These are phyloP conservation scores for Cordyceps sp. DNA, from an alignment of 2,329 filamentous ascomycete genomes.

Conservation along the genomic window DNA sequence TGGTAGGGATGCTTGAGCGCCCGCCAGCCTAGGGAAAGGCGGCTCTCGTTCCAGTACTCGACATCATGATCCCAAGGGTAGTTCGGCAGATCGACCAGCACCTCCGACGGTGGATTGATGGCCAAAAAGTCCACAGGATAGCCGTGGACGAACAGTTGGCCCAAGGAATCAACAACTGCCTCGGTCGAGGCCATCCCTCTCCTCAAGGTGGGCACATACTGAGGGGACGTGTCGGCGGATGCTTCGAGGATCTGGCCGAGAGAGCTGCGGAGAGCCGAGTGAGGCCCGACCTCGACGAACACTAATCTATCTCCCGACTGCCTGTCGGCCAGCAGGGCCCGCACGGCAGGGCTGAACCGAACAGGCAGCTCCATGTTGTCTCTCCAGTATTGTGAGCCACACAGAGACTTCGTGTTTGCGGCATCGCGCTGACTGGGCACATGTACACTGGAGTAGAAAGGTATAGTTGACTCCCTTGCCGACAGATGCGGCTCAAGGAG, in stretches of 20 bases:
- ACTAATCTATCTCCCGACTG: constrained; percentile 1
- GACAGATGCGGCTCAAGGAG: background rate
- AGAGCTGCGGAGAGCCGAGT: constrained; percentile 10
- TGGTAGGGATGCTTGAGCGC: constrained; percentile 8
- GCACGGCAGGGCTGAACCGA: constrained; percentile 5
- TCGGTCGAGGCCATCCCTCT: constrained; percentile 3
- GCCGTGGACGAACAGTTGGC: constrained; percentile 5
- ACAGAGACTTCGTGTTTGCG: no score
- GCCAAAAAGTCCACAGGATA: constrained; percentile 4
- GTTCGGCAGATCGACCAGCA: constrained; percentile 18
- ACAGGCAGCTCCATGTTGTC: constrained; percentile 4
- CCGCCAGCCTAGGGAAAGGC: constrained; percentile 8
- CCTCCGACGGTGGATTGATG: background rate
- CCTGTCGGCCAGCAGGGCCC: constrained; percentile 1
- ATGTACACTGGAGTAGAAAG: constrained; percentile 2
- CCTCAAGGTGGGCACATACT: constrained; percentile 6
- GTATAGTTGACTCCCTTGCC: background rate
- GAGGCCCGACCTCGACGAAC: constrained; percentile 11
- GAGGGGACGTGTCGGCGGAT: constrained; percentile 1
- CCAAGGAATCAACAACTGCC: constrained; percentile 4
- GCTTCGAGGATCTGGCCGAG: constrained; percentile 8
- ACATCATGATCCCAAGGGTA: constrained; percentile 11
- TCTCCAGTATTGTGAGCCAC: constrained; percentile 4
- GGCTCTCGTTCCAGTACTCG: constrained; percentile 8
- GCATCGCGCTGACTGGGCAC: background rate